Percentiles rank a stretch among this genome's conserved stretches.
phyloP scores from a whole-genome alignment of 1,284 basidiomycete species.

The Melanopsichium pennsylvanicum region DNA sequence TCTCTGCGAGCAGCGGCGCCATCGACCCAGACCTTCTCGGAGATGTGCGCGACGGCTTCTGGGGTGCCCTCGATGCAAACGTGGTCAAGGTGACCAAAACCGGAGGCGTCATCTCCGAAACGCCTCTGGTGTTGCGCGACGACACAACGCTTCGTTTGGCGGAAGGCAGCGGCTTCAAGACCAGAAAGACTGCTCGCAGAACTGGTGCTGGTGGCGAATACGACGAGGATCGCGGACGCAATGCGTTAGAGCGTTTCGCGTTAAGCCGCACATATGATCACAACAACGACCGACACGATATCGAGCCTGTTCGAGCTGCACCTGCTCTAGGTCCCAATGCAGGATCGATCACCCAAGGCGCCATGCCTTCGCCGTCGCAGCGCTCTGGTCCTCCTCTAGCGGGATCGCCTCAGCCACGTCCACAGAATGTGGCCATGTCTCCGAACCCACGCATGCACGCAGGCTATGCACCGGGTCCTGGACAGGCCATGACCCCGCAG shows the following conservation, averaged over 20 bases:
- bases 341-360: not conserved
- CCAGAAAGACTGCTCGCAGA: conserved; percentile 16
- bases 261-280: conserved; percentile 35
- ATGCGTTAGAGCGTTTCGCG: conserved; percentile 35
- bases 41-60: conserved; percentile 43
- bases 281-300: conserved; percentile 37
- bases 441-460: conserved; percentile 21
- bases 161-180: conserved; percentile 32
- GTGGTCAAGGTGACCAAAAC: conserved; percentile 22
- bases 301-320: conserved; percentile 13
- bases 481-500: conserved; percentile 18
- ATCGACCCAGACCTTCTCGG: conserved; percentile 47
- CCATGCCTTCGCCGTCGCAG: not conserved
- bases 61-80: conserved; percentile 51
- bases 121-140: conserved; percentile 36
- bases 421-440: conserved; percentile 14
- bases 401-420: not conserved
- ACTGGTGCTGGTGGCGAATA: conserved; percentile 3
- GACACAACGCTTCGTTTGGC: conserved; percentile 43
- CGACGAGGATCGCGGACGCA: conserved; percentile 22
- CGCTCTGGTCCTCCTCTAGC: not conserved
- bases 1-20: conserved; percentile 35
- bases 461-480: conserved; percentile 2
- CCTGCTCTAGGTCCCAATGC: not conserved
- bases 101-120: conserved; percentile 14